Evolutionary conservation across 768 basidiomycete genomes (phyloP), one percentile per base, ranked within the genome.

Genomic region (Psilocybe sp.): DNA sequence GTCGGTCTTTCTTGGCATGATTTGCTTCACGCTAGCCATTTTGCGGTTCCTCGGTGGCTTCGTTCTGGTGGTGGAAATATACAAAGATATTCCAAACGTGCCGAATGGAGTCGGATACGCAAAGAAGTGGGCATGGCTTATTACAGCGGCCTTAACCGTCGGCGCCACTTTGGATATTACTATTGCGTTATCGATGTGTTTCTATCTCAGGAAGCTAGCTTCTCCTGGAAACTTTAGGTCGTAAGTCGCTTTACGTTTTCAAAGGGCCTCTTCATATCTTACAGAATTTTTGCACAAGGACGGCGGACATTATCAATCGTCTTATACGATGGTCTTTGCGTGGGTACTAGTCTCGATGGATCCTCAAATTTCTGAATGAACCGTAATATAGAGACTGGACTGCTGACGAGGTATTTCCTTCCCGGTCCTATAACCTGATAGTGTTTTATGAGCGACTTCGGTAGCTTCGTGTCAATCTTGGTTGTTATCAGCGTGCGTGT

Each of bases 281-380:
- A 9, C 16, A 14, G 18, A 4, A 13, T 32, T 5, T 28, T 13
- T 3, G 10, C 31, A 3, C 6, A 58, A 28, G 57, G 5, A 56
- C 54, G n/a, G 54, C 47, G 14, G 16, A 40, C 6, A 40, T 52
- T 33, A 47, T 56, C 23, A 59, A 59, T 43, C 52, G 55, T 2
- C 52, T 59, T 20, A 39, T 56, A 23, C 50, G 52, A 10, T 59
- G 54, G 52, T 49, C 54, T 23, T 43, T 59, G 43, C 54, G 58
- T 59, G 40, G 20, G 52, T 40, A 5, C 12, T 14, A 10, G 35
- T 37, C 1, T 20, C 15, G 20, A 14, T 35, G 16, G 14, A 23
- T 4, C n/a, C 19, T 7, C 12, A 13, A 13, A 33, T 15, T 39
- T 33, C 20, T 18, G 45, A 14, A n/a, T 18, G 20, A 44, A n/a